These are phyloP conservation scores for Podospora comata DNA, from an alignment of 495 filamentous ascomycete genomes.

Conservation along the genomic window DNA sequence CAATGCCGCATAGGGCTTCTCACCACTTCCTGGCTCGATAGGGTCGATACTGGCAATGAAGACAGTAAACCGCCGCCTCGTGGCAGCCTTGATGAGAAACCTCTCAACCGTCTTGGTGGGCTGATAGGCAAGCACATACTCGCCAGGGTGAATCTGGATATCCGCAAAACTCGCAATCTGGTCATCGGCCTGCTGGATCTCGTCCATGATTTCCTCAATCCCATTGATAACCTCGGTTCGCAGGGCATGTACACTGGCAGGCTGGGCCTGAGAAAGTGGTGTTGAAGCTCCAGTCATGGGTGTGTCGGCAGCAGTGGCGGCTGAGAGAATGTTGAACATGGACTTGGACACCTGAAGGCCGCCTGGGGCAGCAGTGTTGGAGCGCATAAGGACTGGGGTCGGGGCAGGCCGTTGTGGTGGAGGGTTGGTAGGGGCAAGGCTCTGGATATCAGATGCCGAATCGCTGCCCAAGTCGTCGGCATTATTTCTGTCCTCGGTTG, in stretches of 20 bases:
- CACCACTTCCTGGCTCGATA: slow-evolving; percentile 44
- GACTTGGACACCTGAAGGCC: slow-evolving; percentile 60
- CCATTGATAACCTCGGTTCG: slow-evolving; percentile 86
- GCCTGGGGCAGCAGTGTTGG: slow-evolving; percentile 46
- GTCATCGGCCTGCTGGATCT: slow-evolving; percentile 81
- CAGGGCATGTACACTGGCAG: slow-evolving; percentile 53
- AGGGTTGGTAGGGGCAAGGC: slow-evolving; percentile 43
- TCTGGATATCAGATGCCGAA: slow-evolving; percentile 34
- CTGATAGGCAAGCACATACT: slow-evolving; percentile 81
- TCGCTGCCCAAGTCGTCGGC: slow-evolving; percentile 55
- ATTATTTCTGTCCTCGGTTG: slow-evolving; percentile 69
- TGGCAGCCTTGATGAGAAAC: slow-evolving; percentile 78
- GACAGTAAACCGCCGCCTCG: slow-evolving; percentile 83
- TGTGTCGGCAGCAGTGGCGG: slow-evolving; percentile 22
- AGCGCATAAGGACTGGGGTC: slow-evolving; percentile 25
- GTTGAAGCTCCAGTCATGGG: slow-evolving; percentile 46
- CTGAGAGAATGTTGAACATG: slow-evolving; percentile 76
- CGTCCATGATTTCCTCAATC: slow-evolving; percentile 87
- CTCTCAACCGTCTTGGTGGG: slow-evolving; percentile 79
- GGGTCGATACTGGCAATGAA: slow-evolving; percentile 60
- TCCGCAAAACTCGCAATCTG: slow-evolving; percentile 82
- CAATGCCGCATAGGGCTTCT: slow-evolving; percentile 49
- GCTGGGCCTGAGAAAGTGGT: slow-evolving; percentile 36
- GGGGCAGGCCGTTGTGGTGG: slow-evolving; percentile 31
- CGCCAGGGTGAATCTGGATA: slow-evolving; percentile 85